A percentile compares a stretch with the other conserved stretches of the same genome.
Conservation (phyloP, 495 filamentous ascomycete genomes). For the Tuber umbilicatum region DNA sequence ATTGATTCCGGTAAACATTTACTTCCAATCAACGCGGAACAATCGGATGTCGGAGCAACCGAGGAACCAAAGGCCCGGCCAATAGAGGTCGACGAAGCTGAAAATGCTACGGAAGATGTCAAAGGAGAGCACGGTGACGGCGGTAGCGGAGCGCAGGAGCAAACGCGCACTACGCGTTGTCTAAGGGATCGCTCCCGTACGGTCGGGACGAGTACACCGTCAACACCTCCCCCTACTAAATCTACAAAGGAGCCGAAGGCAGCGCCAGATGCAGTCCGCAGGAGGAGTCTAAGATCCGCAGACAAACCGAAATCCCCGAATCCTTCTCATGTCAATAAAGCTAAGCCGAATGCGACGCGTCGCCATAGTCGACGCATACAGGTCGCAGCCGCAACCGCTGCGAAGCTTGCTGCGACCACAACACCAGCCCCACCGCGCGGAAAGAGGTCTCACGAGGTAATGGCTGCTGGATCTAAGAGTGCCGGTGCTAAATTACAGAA, state of each 20-base stretch:
- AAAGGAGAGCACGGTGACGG: constrained; percentile 18
- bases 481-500: constrained; percentile 36
- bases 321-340: neutral
- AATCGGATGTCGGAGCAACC: constrained; percentile 17
- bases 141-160: constrained; percentile 23
- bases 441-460: constrained; percentile 38
- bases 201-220: neutral
- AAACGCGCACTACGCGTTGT: constrained; percentile 36
- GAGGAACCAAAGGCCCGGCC: constrained; percentile 13
- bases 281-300: neutral
- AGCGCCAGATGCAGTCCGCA: neutral
- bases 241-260: neutral
- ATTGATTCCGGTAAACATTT: neutral
- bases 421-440: constrained; percentile 26
- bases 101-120: constrained; percentile 19
- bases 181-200: constrained; percentile 31
- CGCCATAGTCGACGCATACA: constrained; percentile 33
- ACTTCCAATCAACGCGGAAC: constrained; percentile 1
- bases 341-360: constrained; percentile 26
- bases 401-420: constrained; percentile 17
- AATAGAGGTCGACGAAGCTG: constrained; percentile 21
- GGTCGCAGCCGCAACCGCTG: constrained; percentile 23
- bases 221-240: neutral
- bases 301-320: neutral
- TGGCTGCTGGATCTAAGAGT: constrained; percentile 38